A percentile compares a stretch with the other conserved stretches of the same genome.
Evolutionary conservation across 2,329 filamentous ascomycete species (phyloP).

Genomic region (Alternaria triticina): DNA sequence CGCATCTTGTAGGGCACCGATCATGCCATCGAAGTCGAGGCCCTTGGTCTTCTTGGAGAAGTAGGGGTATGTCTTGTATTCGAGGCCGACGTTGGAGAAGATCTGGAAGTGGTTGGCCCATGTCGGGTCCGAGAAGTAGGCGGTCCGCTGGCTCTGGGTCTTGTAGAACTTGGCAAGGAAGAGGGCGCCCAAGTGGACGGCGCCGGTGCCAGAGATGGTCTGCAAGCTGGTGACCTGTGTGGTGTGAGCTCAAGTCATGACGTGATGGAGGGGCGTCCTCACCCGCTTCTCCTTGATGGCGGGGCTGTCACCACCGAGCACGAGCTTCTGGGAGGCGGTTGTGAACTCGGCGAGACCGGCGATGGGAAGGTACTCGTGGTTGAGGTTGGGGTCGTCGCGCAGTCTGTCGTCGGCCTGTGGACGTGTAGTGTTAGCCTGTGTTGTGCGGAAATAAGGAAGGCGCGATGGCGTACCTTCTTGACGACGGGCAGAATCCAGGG

Average conservation of each 20-base stretch:
- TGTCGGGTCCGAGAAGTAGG: constrained; percentile 93
- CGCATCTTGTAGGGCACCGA: constrained; percentile 69
- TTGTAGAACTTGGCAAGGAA: constrained; percentile 94
- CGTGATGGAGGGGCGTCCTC: constrained; percentile 33
- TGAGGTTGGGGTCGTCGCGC: constrained; percentile 84
- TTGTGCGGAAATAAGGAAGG: not conserved
- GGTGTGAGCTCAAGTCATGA: constrained; percentile 37
- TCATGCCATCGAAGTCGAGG: constrained; percentile 91
- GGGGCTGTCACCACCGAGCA: constrained; percentile 79
- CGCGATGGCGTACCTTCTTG: constrained; percentile 73
- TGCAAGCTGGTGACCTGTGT: constrained; percentile 74
- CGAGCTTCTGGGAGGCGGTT: constrained; percentile 86
- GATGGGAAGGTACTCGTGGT: constrained; percentile 99
- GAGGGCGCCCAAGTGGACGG: constrained; percentile 88
- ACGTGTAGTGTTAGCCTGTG: not conserved
- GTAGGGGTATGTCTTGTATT: constrained; percentile 87
- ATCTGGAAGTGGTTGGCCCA: constrained; percentile 99
- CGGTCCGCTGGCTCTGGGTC: constrained; percentile 66
- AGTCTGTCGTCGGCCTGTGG: constrained; percentile 86
- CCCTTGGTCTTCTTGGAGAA: constrained; percentile 88
- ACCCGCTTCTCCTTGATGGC: constrained; percentile 84
- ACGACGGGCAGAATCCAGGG: constrained; percentile 97
- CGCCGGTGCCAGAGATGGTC: constrained; percentile 96
- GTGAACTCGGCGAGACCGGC: constrained; percentile 87
- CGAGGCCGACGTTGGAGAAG: constrained; percentile 86